Conservation (phyloP, 192 early-diverging fungal species). For the Coemansia sp. region DNA sequence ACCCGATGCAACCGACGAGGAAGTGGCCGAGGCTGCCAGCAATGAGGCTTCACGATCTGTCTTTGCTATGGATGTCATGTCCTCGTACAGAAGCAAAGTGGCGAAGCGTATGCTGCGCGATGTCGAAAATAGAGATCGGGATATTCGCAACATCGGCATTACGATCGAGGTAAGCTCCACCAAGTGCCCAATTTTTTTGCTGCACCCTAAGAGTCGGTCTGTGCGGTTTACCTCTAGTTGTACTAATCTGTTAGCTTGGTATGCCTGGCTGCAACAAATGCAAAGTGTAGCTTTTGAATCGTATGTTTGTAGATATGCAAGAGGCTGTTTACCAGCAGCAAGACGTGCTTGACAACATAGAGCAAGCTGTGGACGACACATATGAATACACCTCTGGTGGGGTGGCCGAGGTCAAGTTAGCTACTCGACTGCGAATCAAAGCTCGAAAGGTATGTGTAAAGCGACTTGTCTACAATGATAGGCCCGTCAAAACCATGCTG, state of each 20-base stretch:
- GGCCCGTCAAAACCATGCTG: not conserved
- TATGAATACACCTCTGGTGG: slow-evolving; percentile 28
- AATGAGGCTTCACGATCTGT: slow-evolving; percentile 43
- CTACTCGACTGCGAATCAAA: slow-evolving; percentile 38
- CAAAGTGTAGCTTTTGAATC: slow-evolving; percentile 32
- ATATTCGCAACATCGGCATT: slow-evolving; percentile 39
- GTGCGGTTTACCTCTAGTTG: too few species aligned
- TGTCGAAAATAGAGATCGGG: slow-evolving; percentile 46
- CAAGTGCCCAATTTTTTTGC: not conserved
- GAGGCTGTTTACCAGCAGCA: slow-evolving; percentile 43
- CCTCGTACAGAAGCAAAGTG: slow-evolving; percentile 41
- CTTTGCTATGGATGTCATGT: slow-evolving; percentile 54
- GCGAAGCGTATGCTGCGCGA: slow-evolving; percentile 46
- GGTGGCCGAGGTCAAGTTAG: slow-evolving; percentile 22
- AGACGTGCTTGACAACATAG: slow-evolving; percentile 49
- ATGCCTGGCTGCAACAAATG: not conserved
- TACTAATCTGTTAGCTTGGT: not conserved
- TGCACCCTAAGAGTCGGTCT: not conserved
- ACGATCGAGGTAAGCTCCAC: slow-evolving; percentile 40
- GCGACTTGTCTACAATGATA: not conserved
- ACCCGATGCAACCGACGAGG: slow-evolving; percentile 49
- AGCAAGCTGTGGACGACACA: slow-evolving; percentile 43
- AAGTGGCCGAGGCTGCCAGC: slow-evolving; percentile 30
- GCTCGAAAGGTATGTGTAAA: slow-evolving; percentile 35
- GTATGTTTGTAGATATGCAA: slow-evolving; percentile 48